A percentile compares a stretch with the other conserved stretches of the same genome.
These are phyloP conservation scores for Penicillium antarcticum DNA, from an alignment of 495 filamentous ascomycete genomes.

Conservation along the genomic window DNA sequence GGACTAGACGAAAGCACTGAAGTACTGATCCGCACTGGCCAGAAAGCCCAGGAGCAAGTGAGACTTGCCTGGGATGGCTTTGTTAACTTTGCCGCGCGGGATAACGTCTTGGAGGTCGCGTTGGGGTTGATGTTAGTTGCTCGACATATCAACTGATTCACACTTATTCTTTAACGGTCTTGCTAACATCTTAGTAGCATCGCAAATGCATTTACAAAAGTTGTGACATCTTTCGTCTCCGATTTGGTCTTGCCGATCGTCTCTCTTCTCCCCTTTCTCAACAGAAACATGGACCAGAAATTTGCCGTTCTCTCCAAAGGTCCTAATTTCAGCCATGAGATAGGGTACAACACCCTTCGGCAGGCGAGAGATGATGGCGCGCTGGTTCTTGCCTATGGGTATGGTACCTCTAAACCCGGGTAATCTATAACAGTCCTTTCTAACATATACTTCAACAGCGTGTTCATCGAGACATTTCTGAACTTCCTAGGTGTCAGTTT, in stretches of 20 bases:
- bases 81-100: slow-evolving; percentile 66
- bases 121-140: slow-evolving; percentile 65
- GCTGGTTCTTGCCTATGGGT: slow-evolving; percentile 70
- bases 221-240: slow-evolving; percentile 69
- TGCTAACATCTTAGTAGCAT: slow-evolving; percentile 41
- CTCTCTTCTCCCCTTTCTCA: slow-evolving; percentile 64
- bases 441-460: slow-evolving; percentile 27
- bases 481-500: slow-evolving; percentile 66
- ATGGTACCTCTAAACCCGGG: slow-evolving; percentile 7
- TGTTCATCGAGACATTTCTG: slow-evolving; percentile 63
- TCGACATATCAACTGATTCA: neutral
- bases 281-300: slow-evolving; percentile 72
- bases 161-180: too few relatives aligned
- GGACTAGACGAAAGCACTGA: slow-evolving; percentile 30
- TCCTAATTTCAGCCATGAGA: slow-evolving; percentile 37
- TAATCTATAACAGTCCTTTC: neutral
- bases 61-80: slow-evolving; percentile 57
- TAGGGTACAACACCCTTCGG: slow-evolving; percentile 65
- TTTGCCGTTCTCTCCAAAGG: slow-evolving; percentile 64
- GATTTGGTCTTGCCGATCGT: slow-evolving; percentile 69
- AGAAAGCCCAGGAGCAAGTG: slow-evolving; percentile 31
- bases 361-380: slow-evolving; percentile 69
- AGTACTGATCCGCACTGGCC: slow-evolving; percentile 21
- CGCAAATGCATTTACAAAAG: slow-evolving; percentile 67
- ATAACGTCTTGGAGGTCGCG: slow-evolving; percentile 74